Evolutionary conservation across 2,329 filamentous ascomycete genomes (phyloP).

Genomic region (Fonsecaea pedrosoi): DNA sequence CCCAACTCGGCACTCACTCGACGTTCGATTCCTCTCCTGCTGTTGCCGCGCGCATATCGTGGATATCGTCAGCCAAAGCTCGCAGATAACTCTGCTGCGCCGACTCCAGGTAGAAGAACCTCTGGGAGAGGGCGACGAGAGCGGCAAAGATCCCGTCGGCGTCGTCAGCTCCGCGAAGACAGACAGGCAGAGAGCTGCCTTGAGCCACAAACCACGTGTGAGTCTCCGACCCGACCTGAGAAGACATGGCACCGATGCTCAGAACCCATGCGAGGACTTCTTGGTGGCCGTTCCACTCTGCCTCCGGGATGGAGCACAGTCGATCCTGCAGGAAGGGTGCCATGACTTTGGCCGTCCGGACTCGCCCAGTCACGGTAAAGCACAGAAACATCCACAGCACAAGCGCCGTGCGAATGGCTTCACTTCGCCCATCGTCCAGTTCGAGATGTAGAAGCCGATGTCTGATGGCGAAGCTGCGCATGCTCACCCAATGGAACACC

Average conservation of each 20-base stretch:
- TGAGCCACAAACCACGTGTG: conserved; percentile 21
- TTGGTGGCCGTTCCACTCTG: conserved; percentile 23
- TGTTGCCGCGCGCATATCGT: not conserved
- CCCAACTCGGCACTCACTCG: too few relatives aligned
- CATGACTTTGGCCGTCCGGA: conserved; percentile 23
- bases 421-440: conserved; percentile 21
- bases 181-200: not conserved
- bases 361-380: conserved; percentile 26
- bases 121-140: conserved; percentile 7
- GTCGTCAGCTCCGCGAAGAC: not conserved
- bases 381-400: conserved; percentile 31
- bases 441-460: conserved; percentile 28
- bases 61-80: conserved; percentile 16
- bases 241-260: conserved; percentile 22
- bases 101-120: conserved; percentile 28
- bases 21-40: not conserved
- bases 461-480: conserved; percentile 30
- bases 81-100: conserved; percentile 18
- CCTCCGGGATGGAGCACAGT: conserved; percentile 11
- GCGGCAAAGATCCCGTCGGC: conserved; percentile 14
- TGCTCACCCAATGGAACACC: conserved; percentile 30
- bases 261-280: conserved; percentile 24
- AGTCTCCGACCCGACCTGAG: conserved; percentile 7
- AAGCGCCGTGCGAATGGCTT: conserved; percentile 21
- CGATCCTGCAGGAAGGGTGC: conserved; percentile 20